Percentiles rank a stretch among this genome's conserved stretches.
Evolutionary conservation across 345 rosid species (phyloP).

Genomic region (Gossypium ekmanianum): DNA sequence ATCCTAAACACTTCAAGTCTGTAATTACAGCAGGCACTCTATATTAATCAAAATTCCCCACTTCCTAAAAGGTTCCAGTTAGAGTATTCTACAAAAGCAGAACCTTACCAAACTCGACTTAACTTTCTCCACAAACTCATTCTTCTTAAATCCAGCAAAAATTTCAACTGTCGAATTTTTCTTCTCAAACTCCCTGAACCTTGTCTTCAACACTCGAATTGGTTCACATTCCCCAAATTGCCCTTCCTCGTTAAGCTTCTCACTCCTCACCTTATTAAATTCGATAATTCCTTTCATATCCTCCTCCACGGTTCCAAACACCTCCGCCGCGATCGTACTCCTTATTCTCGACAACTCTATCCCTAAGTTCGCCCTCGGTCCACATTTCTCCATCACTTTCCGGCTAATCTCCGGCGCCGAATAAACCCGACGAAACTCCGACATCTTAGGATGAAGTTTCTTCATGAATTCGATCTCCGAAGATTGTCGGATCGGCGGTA

Average conservation of each 20-base stretch:
- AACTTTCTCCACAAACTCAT: slow-evolving; percentile 75
- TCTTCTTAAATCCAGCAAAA: slow-evolving; percentile 63
- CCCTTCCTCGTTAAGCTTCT: slow-evolving; percentile 41
- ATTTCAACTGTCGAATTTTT: slow-evolving; percentile 50
- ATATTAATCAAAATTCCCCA: neutral
- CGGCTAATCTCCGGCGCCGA: slow-evolving; percentile 88
- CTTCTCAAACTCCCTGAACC: slow-evolving; percentile 78
- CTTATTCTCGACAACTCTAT: slow-evolving; percentile 78
- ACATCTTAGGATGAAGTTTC: slow-evolving; percentile 81
- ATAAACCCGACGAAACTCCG: slow-evolving; percentile 87
- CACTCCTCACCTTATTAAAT: slow-evolving; percentile 39
- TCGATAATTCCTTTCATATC: slow-evolving; percentile 37
- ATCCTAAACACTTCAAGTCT: slow-evolving; percentile 4
- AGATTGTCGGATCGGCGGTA: slow-evolving; percentile 39
- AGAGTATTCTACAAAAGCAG: neutral
- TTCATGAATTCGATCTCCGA: slow-evolving; percentile 76
- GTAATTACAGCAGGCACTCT: neutral
- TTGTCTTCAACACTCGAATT: slow-evolving; percentile 61
- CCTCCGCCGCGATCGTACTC: slow-evolving; percentile 70
- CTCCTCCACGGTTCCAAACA: slow-evolving; percentile 30
- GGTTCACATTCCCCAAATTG: slow-evolving; percentile 72
- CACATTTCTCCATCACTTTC: slow-evolving; percentile 82
- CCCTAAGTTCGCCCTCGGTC: slow-evolving; percentile 61
- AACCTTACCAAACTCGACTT: slow-evolving; percentile 78
- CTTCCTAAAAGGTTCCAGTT: neutral